Percentiles rank a stretch among this genome's conserved stretches.
Evolutionary conservation across 1,284 basidiomycete genomes (phyloP).

Genomic region (Golubevia pallescens): DNA sequence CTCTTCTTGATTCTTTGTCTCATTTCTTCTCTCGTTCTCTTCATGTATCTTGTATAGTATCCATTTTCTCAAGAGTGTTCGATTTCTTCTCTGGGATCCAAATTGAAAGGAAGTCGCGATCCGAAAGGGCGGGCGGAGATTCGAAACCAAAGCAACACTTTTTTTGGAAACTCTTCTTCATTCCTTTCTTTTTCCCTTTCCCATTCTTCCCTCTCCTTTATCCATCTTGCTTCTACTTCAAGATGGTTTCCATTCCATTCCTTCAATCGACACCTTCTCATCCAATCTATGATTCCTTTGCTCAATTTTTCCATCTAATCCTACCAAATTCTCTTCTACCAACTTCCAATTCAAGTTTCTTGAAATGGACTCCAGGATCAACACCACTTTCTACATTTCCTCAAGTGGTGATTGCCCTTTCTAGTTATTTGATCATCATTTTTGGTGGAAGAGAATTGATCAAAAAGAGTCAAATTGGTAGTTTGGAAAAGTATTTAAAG

Average conservation of each 20-base stretch:
- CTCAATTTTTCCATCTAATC: not conserved
- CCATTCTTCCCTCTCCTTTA: not conserved
- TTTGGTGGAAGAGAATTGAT: conserved; percentile 11
- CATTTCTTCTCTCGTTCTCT: not conserved
- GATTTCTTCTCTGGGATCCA: no score
- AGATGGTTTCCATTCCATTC: not conserved
- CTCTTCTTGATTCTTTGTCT: no score
- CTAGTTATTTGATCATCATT: conserved; percentile 9
- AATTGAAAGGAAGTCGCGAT: no score
- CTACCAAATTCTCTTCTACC: not conserved
- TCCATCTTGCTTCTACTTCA: not conserved
- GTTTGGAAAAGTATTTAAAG: conserved; percentile 2
- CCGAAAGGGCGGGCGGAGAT: no score
- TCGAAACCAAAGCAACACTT: no score
- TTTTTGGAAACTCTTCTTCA: not conserved
- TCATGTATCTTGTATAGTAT: not conserved
- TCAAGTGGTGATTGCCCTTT: not conserved
- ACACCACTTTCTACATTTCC: not conserved
- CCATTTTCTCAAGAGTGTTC: no score
- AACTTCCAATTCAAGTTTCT: not conserved
- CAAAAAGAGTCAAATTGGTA: not conserved
- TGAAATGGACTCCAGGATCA: not conserved
- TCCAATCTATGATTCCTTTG: conserved; percentile 5
- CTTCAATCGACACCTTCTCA: not conserved
- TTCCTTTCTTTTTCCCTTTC: not conserved